Evolutionary conservation across 1,284 basidiomycete genomes (phyloP), one percentile per base, ranked within the genome.

Genomic region (Cutaneotrichosporon sp.): DNA sequence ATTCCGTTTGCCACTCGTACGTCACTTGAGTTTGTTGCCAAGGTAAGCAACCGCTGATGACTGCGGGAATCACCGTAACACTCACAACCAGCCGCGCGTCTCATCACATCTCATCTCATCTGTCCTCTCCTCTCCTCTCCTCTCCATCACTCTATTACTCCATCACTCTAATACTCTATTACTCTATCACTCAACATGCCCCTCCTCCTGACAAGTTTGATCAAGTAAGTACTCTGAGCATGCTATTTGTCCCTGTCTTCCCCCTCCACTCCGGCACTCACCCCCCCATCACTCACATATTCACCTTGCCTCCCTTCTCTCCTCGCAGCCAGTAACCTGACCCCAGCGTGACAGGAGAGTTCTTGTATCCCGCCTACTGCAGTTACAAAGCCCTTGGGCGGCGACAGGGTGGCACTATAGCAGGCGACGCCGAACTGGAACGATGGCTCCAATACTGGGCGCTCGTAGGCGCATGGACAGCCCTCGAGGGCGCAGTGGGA

Each of bases 401-500:
- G 60, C 82, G 85, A 40, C 86, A 88, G 9, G 82, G 85, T 56
- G 85, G 86, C 70, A 81, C 83, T 50, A 85, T 87, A 36, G 80
- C 88, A 50, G 62, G 84, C 83, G 73, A 89, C 87, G 68, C 47
- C 32, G 69, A 74, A 58, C 70, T 77, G 52, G 78, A 78, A 65
- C 69, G 78, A 56, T 79, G 76, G 79, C 73, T 80, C 57, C 78
- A 76, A 77, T 80, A 80, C 66, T 81, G 79, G 90, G 78, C 85
- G 26, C 85, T 90, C 38, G 82, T 87, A 22, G 86, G 85, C 13
- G 81, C 80, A 49, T 83, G 91, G 74, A 82, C 89, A 49, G 86
- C 88, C 2, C 82, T 89, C 65, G 89, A 91, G 73, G 87, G 88
- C 65, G 77, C 86, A 10, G 82, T 84, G 13, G 89, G 89, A 60